Evolutionary conservation across 352 stramenopile genomes (phyloP).

Genomic region (Pythium scleroteichum): DNA sequence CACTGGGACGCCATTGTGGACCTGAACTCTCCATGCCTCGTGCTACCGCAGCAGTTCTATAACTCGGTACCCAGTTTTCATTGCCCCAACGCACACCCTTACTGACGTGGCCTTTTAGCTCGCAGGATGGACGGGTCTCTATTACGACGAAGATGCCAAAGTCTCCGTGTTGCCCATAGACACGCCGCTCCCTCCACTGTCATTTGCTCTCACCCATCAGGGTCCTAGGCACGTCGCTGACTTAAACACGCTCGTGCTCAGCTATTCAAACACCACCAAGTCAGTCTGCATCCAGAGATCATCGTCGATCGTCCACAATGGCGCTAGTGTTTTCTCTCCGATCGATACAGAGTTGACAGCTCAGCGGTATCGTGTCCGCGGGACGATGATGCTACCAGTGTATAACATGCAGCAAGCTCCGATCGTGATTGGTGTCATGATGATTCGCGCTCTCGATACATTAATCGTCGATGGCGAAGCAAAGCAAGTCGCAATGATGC

Average conservation of each 20-base stretch:
- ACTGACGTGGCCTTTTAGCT: slow-evolving; percentile 36
- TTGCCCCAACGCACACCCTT: too few species aligned
- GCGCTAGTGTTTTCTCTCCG: slow-evolving; percentile 45
- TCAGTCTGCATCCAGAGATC: slow-evolving; percentile 58
- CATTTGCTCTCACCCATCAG: slow-evolving; percentile 48
- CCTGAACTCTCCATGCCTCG: slow-evolving; percentile 58
- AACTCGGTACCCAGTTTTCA: slow-evolving; percentile 39
- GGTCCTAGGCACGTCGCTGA: slow-evolving; percentile 36
- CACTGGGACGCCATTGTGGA: slow-evolving; percentile 65
- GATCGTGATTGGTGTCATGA: slow-evolving; percentile 64
- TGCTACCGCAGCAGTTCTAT: slow-evolving; percentile 64
- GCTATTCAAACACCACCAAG: slow-evolving; percentile 16
- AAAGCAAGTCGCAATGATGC: slow-evolving; percentile 34
- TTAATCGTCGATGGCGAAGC: slow-evolving; percentile 45
- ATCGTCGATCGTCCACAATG: slow-evolving; percentile 54
- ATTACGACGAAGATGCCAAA: slow-evolving; percentile 41
- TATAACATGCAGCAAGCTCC: slow-evolving; percentile 73
- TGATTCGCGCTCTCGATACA: slow-evolving; percentile 42
- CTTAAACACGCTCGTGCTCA: slow-evolving; percentile 47
- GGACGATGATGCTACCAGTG: slow-evolving; percentile 45
- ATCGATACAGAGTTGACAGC: slow-evolving; percentile 44
- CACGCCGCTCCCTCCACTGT: slow-evolving; percentile 36
- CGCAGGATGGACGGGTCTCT: slow-evolving; percentile 50
- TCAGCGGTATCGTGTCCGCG: slow-evolving; percentile 51
- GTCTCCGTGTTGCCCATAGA: slow-evolving; percentile 42